Percentiles rank a stretch among this genome's conserved stretches.
Evolutionary conservation across 495 filamentous ascomycete species (phyloP).

Genomic region (Rusavskia elegans): DNA sequence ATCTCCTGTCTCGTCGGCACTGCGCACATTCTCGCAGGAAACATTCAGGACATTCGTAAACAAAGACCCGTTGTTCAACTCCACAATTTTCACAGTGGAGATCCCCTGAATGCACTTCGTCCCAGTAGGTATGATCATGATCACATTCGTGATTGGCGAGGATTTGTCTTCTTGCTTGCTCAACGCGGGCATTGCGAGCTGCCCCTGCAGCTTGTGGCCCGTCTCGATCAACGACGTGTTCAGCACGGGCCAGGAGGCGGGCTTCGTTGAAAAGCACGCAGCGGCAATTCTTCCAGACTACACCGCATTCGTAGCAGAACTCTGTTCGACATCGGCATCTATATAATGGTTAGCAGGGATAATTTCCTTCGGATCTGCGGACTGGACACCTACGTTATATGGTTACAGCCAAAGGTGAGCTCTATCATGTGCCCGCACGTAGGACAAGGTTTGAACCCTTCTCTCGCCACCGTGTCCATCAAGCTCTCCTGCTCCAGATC

Average conservation of each 20-base stretch:
- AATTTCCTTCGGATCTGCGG: too few species aligned
- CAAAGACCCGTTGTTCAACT: neutral
- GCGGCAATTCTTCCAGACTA: neutral
- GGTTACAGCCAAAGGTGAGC: constrained; percentile 28
- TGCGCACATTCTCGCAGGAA: neutral
- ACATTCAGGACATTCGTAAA: neutral
- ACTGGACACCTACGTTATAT: constrained; percentile 19
- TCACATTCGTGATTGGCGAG: neutral
- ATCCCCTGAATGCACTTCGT: neutral
- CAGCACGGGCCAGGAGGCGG: neutral
- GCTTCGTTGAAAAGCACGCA: neutral
- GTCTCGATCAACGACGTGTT: too few species aligned
- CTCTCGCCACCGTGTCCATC: constrained; percentile 10
- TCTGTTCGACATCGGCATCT: neutral
- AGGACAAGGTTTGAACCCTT: constrained; percentile 19
- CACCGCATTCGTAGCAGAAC: neutral
- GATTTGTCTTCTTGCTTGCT: too few species aligned
- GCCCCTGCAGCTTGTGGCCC: too few species aligned
- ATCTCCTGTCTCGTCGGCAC: neutral
- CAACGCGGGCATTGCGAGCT: too few species aligned
- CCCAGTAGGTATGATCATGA: neutral
- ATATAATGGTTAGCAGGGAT: too few species aligned
- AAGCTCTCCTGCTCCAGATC: constrained; percentile 9
- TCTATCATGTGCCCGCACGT: constrained; percentile 19
- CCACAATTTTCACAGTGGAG: neutral